phyloP scores from a whole-genome alignment of 2,329 filamentous ascomycete species.

The Cercospora janseana region DNA sequence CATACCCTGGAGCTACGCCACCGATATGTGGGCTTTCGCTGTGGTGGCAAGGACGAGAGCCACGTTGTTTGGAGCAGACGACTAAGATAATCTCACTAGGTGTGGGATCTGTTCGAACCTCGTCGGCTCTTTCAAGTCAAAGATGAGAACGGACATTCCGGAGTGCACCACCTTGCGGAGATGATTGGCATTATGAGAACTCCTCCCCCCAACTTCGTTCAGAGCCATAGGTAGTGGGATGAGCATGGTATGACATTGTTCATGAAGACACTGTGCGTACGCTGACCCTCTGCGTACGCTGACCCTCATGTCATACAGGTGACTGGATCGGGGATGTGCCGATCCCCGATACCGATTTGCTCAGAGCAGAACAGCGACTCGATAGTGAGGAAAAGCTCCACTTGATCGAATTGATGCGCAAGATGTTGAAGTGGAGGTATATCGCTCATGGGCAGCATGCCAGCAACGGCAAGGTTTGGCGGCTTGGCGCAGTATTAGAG shows the following conservation, averaged over 20 bases:
- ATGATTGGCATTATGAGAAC: slow-evolving; percentile 28
- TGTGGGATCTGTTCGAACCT: slow-evolving; percentile 42
- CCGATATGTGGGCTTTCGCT: slow-evolving; percentile 44
- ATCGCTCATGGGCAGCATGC: too few relatives aligned
- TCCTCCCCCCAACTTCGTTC: slow-evolving; percentile 25
- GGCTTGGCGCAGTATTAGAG: too few relatives aligned
- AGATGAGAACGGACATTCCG: slow-evolving; percentile 20
- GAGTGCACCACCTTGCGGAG: slow-evolving; percentile 28
- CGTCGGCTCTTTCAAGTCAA: slow-evolving; percentile 35
- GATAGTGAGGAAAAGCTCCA: slow-evolving; percentile 33
- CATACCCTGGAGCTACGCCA: slow-evolving; percentile 38
- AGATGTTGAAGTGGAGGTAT: slow-evolving; percentile 44
- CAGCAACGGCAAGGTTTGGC: too few relatives aligned
- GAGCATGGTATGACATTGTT: background rate
- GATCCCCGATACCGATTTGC: slow-evolving; percentile 32
- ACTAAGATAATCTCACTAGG: slow-evolving; percentile 23
- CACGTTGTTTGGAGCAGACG: background rate
- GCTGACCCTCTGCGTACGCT: too few relatives aligned
- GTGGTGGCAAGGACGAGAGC: slow-evolving; percentile 35
- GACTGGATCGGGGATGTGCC: slow-evolving; percentile 33
- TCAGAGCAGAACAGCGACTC: slow-evolving; percentile 26
- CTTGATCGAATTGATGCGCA: slow-evolving; percentile 39
- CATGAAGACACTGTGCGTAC: too few relatives aligned
- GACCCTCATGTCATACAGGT: slow-evolving; percentile 22
- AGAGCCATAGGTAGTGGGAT: background rate